Percentiles rank a stretch among this genome's conserved stretches.
Conservation (phyloP, 805 yeast species). For the Blastobotrys parvus region DNA sequence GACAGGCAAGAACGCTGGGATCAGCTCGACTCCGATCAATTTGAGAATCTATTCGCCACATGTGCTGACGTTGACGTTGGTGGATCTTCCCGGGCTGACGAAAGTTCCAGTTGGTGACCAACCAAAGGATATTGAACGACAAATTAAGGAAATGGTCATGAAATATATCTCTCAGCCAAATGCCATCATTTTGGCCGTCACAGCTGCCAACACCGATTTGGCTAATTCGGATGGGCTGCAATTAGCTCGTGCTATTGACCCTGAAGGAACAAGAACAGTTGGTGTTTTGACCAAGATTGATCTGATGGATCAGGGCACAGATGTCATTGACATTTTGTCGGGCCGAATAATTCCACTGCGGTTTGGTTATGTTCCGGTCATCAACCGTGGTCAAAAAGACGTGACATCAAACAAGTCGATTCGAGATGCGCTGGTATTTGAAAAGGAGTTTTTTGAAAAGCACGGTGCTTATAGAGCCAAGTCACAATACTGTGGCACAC, state of each 20-base stretch:
- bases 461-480: slow-evolving; percentile 87
- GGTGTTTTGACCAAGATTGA: slow-evolving; percentile 97
- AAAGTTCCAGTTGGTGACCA: slow-evolving; percentile 99
- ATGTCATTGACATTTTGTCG: slow-evolving; percentile 89
- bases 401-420: slow-evolving; percentile 83
- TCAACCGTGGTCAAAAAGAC: slow-evolving; percentile 95
- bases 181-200: slow-evolving; percentile 89
- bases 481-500: slow-evolving; percentile 95
- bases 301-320: slow-evolving; percentile 97
- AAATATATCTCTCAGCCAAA: slow-evolving; percentile 93
- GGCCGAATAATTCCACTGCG: slow-evolving; percentile 94
- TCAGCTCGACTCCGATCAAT: slow-evolving; percentile 87
- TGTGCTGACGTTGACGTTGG: slow-evolving; percentile 87
- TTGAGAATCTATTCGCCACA: slow-evolving; percentile 90
- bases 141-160: slow-evolving; percentile 85
- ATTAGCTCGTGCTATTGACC: slow-evolving; percentile 95
- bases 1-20: slow-evolving; percentile 68
- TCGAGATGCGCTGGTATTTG: slow-evolving; percentile 78
- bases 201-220: slow-evolving; percentile 93
- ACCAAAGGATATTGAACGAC: slow-evolving; percentile 93
- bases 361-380: slow-evolving; percentile 95
- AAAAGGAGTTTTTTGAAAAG: slow-evolving; percentile 69
- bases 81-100: slow-evolving; percentile 94
- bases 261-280: slow-evolving; percentile 87
- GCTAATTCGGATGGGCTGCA: slow-evolving; percentile 96